These are phyloP conservation scores for Fusarium sp. DNA, from an alignment of 2,329 filamentous ascomycete species.

Conservation along the genomic window DNA sequence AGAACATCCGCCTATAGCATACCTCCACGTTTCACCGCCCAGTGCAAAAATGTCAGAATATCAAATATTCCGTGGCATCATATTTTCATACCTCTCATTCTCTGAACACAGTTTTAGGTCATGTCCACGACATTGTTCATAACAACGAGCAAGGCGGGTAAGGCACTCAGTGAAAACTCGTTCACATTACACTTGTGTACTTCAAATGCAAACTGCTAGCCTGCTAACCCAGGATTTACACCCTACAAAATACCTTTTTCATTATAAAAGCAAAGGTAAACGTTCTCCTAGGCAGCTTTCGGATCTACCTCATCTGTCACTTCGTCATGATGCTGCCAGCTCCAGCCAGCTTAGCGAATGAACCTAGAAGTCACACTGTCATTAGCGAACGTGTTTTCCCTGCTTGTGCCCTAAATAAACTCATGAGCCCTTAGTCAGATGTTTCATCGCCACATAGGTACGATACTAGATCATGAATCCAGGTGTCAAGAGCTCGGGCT, in stretches of 20 bases:
- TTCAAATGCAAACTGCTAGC: neutral
- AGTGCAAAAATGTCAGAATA: neutral
- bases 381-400: too few relatives aligned
- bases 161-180: neutral
- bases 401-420: neutral
- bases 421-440: neutral
- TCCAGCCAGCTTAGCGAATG: neutral
- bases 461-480: neutral
- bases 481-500: neutral
- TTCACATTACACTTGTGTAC: neutral
- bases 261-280: accelerated
- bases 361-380: neutral
- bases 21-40: neutral
- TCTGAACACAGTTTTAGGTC: neutral
- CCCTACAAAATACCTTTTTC: accelerated
- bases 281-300: neutral
- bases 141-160: neutral
- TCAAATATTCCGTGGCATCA: neutral
- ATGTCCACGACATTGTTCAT: neutral
- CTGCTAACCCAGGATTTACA: too few relatives aligned
- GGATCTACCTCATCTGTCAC: neutral
- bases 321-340: neutral
- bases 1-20: neutral
- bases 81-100: neutral
- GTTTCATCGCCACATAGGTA: neutral